Evolutionary conservation across 495 filamentous ascomycete genomes (phyloP).

Genomic region (Lentithecium fluviatile): DNA sequence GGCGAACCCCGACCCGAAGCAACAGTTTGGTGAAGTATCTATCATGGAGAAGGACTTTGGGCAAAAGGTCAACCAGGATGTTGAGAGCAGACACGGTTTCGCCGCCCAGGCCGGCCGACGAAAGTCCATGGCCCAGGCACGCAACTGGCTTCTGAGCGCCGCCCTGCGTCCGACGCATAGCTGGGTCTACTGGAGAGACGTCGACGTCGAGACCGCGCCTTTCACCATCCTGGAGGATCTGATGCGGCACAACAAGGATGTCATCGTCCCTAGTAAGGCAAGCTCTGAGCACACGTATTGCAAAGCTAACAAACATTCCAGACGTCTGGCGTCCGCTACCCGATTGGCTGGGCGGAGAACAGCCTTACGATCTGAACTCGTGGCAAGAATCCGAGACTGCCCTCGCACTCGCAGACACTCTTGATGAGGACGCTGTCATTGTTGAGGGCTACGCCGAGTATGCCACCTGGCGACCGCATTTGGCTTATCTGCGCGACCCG

Average conservation of each 20-base stretch:
- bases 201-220: constrained; percentile 95
- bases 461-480: constrained; percentile 95
- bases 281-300: not conserved
- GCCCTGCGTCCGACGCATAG: constrained; percentile 92
- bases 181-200: constrained; percentile 99
- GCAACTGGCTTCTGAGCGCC: constrained; percentile 95
- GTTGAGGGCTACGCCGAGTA: constrained; percentile 99
- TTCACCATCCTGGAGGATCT: constrained; percentile 95
- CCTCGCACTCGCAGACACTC: constrained; percentile 84
- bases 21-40: constrained; percentile 92
- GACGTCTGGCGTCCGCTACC: constrained; percentile 98
- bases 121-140: constrained; percentile 96
- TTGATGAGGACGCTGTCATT: constrained; percentile 98
- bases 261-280: constrained; percentile 96
- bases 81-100: constrained; percentile 96
- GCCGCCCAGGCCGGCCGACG: constrained; percentile 90
- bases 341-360: constrained; percentile 98
- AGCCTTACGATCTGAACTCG: constrained; percentile 97
- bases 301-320: constrained; percentile 42
- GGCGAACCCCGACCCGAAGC: constrained; percentile 67
- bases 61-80: constrained; percentile 95
- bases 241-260: constrained; percentile 98
- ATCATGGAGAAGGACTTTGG: constrained; percentile 99
- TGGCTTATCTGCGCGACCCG: constrained; percentile 94
- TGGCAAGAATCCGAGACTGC: constrained; percentile 99